phyloP scores from a whole-genome alignment of 352 stramenopile species.

The Phytopythium aichiense region DNA sequence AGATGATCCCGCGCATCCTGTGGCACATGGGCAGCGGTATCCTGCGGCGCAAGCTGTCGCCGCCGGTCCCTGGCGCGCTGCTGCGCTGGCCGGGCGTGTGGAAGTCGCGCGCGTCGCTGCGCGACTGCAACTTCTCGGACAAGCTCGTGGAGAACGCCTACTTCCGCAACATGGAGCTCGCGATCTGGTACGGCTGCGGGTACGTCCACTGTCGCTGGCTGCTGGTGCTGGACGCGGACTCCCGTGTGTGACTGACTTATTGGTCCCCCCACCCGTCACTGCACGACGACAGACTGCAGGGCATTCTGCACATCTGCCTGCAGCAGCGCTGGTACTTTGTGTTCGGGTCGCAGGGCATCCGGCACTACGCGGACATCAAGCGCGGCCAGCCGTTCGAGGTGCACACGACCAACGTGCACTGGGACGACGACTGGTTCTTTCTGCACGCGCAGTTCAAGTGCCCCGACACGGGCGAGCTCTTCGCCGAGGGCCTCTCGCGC shows the following conservation, averaged over 20 bases:
- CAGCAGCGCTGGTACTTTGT: conserved; percentile 68
- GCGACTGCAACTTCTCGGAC: conserved; percentile 47
- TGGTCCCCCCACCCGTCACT: not conserved
- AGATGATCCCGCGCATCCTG: conserved; percentile 63
- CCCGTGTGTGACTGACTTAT: too few species aligned
- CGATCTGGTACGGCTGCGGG: conserved; percentile 68
- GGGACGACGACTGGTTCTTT: conserved; percentile 73
- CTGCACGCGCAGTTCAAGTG: conserved; percentile 63
- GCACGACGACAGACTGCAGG: conserved; percentile 23
- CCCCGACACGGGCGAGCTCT: conserved; percentile 54
- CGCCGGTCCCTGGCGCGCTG: conserved; percentile 36
- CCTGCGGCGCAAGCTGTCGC: conserved; percentile 40
- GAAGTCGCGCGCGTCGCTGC: conserved; percentile 50
- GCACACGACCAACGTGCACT: conserved; percentile 66
- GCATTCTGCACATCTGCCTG: conserved; percentile 50
- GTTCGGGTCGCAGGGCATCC: conserved; percentile 63
- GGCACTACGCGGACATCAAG: conserved; percentile 51
- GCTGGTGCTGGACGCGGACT: too few species aligned
- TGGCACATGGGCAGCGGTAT: conserved; percentile 66
- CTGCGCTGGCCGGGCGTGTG: conserved; percentile 55
- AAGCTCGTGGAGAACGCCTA: conserved; percentile 64
- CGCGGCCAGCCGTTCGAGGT: conserved; percentile 56
- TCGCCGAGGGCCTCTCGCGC: conserved; percentile 57
- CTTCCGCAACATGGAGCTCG: conserved; percentile 69
- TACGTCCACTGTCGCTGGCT: conserved; percentile 17